Base-by-base conservation (phyloP, 495 filamentous ascomycete genomes). In the Aspergillus coremiiformis region DNA sequence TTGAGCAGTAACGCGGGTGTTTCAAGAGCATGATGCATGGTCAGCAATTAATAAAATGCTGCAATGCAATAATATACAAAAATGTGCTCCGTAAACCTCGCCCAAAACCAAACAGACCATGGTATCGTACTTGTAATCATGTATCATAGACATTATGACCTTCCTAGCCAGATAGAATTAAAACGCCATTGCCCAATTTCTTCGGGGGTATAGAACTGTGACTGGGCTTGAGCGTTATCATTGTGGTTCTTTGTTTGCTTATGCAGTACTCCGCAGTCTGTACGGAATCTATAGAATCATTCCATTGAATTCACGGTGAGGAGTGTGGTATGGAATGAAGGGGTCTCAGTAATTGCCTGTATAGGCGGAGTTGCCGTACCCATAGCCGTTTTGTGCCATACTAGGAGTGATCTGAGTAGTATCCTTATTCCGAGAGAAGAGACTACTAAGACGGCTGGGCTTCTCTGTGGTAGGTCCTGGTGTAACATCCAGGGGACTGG, bases 401-500 rank as follows among this genome's bases (percentile, higher is more conserved):
- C 29, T n/a, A 33, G 30, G 26, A 23, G 17, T 35, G 32, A 12
- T n/a, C 43, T 41, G 22, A n/a, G 43, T 4, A 15, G 37, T 49
- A 39, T 61, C 58, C 47, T 68, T 66, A 35, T 69, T 71, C 29
- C 59, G 56, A 8, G 39, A 39, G 23, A 57, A 57, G 15, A 53
- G 1, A 7, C 49, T 39, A 20, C 51, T 39, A 32, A 56, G 29
- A 19, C 26, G 44, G 2, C 64, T 61, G 0, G 49, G 44, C 53
- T 72, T 71, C 44, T 69, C 62, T 14, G 22, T 39, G 44, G 54
- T 53, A 27, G 57, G 35, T 0, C 60, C 68, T 27, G 62, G 49
- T 60, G 73, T 68, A 29, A 77, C 66, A 10, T 75, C 69, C 2
- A 44, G 47, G 0, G 70, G 71, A 15, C 69, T 70, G 6, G 68